Base-by-base conservation (phyloP, 805 yeast genomes). In the Yarrowia sp. region DNA sequence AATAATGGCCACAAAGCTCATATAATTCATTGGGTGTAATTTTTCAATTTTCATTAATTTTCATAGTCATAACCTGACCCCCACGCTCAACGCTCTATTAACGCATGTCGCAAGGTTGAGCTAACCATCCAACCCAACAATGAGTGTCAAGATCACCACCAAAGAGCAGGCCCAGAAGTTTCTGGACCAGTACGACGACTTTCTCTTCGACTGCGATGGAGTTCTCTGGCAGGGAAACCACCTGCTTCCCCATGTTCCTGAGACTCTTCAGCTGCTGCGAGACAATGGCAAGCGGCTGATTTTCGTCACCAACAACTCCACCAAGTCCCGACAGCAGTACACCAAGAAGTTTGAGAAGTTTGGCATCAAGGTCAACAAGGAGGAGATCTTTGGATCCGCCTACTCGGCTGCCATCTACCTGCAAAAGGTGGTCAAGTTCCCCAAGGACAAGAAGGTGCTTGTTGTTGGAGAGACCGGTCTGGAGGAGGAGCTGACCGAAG, bases 121-220 rank as follows among this genome's bases (percentile, higher is more conserved):
- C 36, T 4, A 31, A 32, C 13, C 38, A 44, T n/a, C 50, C 41
- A 33, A 31, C 39, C 53, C 51, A 31, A 47, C 53, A 51, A 51
- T 51, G 58, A 51, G 33, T 38, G 43, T 51, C n/a, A 71, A 69
- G 65, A 66, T 75, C 57, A 67, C 71, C 38, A 65, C 70, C 14
- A 68, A 67, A 28, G 68, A 67, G 44, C 70, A 66, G 45, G 77
- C 71, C 38, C 70, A 82, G 62, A 72, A 77, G 8, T 77, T 95
- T 53, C 76, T 95, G 9, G 83, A 81, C 68, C 73, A 80, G 62
- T 89, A 88, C 74, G 97, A 92, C 73, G 91, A 90, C 66, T 93
- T 92, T 71, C 78, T 95, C 69, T 95, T 95, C 74, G 99, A 95
- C 73, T 95, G 99, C 78, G 99, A 95, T 74, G 99, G 99, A 36